Conservation (phyloP, 2,329 filamentous ascomycete genomes). For the Claviceps humidiphila region DNA sequence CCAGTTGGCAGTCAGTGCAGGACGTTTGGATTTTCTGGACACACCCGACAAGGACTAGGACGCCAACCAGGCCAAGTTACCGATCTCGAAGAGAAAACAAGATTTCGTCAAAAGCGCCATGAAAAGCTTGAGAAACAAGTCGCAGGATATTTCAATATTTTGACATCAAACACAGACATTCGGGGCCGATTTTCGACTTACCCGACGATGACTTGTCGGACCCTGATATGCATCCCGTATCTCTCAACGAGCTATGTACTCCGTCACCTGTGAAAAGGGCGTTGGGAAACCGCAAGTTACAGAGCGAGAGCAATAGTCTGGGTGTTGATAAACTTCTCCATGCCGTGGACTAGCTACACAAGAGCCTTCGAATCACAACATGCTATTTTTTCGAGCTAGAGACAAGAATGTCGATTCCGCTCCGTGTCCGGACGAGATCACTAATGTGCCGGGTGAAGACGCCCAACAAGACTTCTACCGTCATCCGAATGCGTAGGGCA, state of each 20-base stretch:
- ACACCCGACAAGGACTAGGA: slow-evolving; percentile 32
- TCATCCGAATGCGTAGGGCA: slow-evolving; percentile 30
- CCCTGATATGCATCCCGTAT: slow-evolving; percentile 24
- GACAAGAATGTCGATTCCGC: slow-evolving; percentile 21
- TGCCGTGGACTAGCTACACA: slow-evolving; percentile 44
- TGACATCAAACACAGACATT: slow-evolving; percentile 27
- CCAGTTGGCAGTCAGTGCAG: slow-evolving; percentile 14
- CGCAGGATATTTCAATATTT: slow-evolving; percentile 26
- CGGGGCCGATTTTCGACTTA: slow-evolving; percentile 41
- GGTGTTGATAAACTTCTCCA: slow-evolving; percentile 40
- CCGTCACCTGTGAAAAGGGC: slow-evolving; percentile 10
- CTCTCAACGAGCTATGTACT: slow-evolving; percentile 32
- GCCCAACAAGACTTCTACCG: slow-evolving; percentile 35
- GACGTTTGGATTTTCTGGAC: slow-evolving; percentile 22
- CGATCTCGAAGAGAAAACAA: slow-evolving; percentile 23
- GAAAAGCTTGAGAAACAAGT: slow-evolving; percentile 22
- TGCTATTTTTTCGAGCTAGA: slow-evolving; percentile 33
- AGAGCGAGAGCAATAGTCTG: slow-evolving; percentile 37
- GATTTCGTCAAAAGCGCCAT: slow-evolving; percentile 33
- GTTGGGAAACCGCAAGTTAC: slow-evolving; percentile 35
- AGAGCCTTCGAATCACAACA: slow-evolving; percentile 41
- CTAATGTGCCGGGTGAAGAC: slow-evolving; percentile 32
- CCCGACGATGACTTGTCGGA: slow-evolving; percentile 24
- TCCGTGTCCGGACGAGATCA: slow-evolving; percentile 39
- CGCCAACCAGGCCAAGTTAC: slow-evolving; percentile 30